Percentiles rank a stretch among this genome's conserved stretches.
phyloP scores from a whole-genome alignment of 441 rosid species.

The Bocquillonia castaneifolia region DNA sequence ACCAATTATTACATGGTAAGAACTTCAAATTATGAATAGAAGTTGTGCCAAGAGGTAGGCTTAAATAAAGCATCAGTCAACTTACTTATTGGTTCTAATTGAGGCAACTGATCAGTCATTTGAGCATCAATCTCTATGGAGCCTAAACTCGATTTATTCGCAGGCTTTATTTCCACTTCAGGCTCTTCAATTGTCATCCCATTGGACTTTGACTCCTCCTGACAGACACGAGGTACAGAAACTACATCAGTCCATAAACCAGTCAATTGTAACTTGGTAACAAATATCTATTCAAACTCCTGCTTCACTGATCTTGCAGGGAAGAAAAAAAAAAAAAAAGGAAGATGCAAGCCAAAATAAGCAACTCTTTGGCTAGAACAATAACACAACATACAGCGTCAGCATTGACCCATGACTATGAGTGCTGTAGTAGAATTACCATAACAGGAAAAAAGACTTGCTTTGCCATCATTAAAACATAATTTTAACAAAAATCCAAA shows the following conservation, averaged over 20 bases:
- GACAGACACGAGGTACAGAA: slow-evolving; percentile 20
- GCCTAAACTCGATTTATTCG: slow-evolving; percentile 32
- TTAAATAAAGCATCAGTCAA: slow-evolving; percentile 7
- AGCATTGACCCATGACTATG: not conserved
- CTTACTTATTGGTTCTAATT: slow-evolving; percentile 55
- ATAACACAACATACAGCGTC: no score
- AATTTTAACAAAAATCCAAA: no score
- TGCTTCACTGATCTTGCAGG: not conserved
- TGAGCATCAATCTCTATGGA: slow-evolving; percentile 38
- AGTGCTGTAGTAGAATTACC: not conserved
- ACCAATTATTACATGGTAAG: not conserved
- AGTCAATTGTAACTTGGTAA: not conserved
- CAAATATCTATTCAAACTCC: not conserved
- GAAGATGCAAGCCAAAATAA: no score
- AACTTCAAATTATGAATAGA: not conserved
- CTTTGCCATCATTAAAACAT: no score
- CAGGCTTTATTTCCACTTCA: slow-evolving; percentile 41
- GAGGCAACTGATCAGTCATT: slow-evolving; percentile 54
- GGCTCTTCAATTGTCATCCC: slow-evolving; percentile 46
- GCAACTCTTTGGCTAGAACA: no score
- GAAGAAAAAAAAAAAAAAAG: no score
- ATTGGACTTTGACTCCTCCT: slow-evolving; percentile 34
- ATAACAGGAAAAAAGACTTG: not conserved
- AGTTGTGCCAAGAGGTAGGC: not conserved
- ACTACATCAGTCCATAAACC: not conserved